These are phyloP conservation scores for Cardiospermum halicacabum DNA, from an alignment of 345 rosid genomes.

Conservation along the genomic window DNA sequence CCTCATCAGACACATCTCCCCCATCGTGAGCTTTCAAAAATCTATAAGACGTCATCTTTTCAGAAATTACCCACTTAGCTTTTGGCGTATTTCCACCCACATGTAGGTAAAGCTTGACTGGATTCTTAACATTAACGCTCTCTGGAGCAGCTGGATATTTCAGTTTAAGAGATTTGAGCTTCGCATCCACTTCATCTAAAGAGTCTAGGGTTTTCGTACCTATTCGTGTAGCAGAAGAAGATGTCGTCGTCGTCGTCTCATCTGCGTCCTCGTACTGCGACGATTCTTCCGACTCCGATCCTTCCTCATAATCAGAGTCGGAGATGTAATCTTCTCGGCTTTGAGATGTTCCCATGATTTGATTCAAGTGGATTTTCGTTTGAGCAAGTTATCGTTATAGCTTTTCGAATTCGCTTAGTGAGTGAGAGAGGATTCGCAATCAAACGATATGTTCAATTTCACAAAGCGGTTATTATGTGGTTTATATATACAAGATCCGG, in stretches of 20 bases:
- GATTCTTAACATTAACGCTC: constrained; percentile 34
- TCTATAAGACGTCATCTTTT: constrained; percentile 49
- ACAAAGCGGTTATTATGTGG: neutral
- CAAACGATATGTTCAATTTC: neutral
- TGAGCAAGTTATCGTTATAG: neutral
- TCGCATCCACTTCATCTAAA: constrained; percentile 51
- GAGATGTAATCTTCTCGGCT: constrained; percentile 55
- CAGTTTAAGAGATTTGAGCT: constrained; percentile 55
- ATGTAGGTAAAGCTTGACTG: constrained; percentile 80
- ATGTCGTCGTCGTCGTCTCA: constrained; percentile 23
- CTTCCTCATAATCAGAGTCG: constrained; percentile 43
- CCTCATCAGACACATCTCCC: constrained; percentile 30
- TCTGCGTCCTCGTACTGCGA: constrained; percentile 35
- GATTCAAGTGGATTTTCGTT: neutral
- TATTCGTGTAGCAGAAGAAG: constrained; percentile 23
- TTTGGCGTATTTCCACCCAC: constrained; percentile 77
- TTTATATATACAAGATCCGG: neutral
- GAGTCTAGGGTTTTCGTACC: constrained; percentile 23
- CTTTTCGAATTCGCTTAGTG: neutral
- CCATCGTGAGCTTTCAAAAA: constrained; percentile 39
- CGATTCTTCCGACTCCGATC: constrained; percentile 20
- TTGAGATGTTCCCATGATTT: constrained; percentile 63
- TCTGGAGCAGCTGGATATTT: constrained; percentile 36
- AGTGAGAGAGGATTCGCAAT: neutral
- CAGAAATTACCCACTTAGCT: constrained; percentile 75